Base-by-base conservation (phyloP, 2,329 filamentous ascomycete species). In the Fusarium staphyleae region DNA sequence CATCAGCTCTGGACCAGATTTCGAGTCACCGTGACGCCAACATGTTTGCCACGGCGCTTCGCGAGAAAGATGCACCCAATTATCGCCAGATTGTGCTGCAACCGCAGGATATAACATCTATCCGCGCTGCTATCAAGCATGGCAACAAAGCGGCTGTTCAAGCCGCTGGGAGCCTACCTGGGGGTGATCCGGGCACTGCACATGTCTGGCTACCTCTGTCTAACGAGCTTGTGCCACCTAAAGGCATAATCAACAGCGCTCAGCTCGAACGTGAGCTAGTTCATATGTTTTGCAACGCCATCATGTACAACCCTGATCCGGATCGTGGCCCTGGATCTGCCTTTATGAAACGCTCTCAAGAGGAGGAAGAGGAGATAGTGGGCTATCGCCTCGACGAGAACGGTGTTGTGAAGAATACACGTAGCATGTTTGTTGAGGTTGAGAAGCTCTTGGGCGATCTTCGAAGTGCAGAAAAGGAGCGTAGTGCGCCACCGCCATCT, bases 221-320 rank as follows among this genome's bases (percentile, higher is more conserved):
- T 2, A 83, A 87, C 42, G 91, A 97, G 51, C 79, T 96, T 19
- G 81, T 93, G 3, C 91, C 93, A 3, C 93, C 95, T 0, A 90
- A 87, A 65, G 91, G 87, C 15, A 96, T 98, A 66, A 90, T 98
- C 73, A 98, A 98, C 73, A 93, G 90, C 43, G 86, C 89, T 1
- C 95, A 98, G 71, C 81, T 98, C 13, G 93, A 98, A 74, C 91
- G 92, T 62, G 93, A 98, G 72, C 78, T 98, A 10, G 91, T 96
- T 66, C 90, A 96, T 66, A 97, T 98, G 90, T 96, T 98, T 72
- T 91, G 92, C 63, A 98, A 98, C 68, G 93, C 95, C 14, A 89
- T 97, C 74, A 98, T 99, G 95, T 99, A 96, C 78, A 98, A 98
- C 66, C 87, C 90, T 0, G 91, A 96, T 57, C 87, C 88, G 0